phyloP scores from a whole-genome alignment of 139 green algal species.

The Raphidocelis subcapitata region DNA sequence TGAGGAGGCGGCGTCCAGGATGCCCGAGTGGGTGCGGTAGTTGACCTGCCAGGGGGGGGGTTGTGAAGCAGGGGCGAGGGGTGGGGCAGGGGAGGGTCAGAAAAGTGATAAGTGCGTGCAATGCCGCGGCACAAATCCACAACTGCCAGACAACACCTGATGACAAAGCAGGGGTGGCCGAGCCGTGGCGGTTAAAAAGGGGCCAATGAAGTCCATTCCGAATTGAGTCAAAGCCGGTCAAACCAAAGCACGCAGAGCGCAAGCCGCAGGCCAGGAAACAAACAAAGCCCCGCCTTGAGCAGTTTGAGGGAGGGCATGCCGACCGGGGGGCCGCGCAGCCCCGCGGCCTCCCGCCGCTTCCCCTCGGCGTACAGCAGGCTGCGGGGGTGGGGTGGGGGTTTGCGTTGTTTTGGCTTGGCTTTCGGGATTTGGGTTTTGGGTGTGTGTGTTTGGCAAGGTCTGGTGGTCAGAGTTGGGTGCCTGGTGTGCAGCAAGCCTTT shows the following conservation, averaged over 20 bases:
- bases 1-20: slow-evolving; percentile 57
- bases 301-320: slow-evolving; percentile 26
- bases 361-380: slow-evolving; percentile 22
- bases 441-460: too few species aligned
- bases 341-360: slow-evolving; percentile 10
- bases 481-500: too few species aligned
- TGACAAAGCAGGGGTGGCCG: background rate
- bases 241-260: background rate
- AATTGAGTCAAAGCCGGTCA: background rate
- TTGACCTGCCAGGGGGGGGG: background rate
- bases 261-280: background rate
- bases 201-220: background rate
- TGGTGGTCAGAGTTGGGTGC: too few species aligned
- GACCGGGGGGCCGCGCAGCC: background rate
- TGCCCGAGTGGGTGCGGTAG: slow-evolving; percentile 37
- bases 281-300: slow-evolving; percentile 19
- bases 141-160: background rate
- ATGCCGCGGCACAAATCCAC: too few species aligned
- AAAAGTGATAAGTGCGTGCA: background rate
- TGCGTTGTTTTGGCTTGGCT: too few species aligned
- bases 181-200: background rate
- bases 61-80: background rate
- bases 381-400: too few species aligned
- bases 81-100: background rate
- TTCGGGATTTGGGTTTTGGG: too few species aligned